Conservation (phyloP, 495 filamentous ascomycete genomes). For the Extremus antarcticus region DNA sequence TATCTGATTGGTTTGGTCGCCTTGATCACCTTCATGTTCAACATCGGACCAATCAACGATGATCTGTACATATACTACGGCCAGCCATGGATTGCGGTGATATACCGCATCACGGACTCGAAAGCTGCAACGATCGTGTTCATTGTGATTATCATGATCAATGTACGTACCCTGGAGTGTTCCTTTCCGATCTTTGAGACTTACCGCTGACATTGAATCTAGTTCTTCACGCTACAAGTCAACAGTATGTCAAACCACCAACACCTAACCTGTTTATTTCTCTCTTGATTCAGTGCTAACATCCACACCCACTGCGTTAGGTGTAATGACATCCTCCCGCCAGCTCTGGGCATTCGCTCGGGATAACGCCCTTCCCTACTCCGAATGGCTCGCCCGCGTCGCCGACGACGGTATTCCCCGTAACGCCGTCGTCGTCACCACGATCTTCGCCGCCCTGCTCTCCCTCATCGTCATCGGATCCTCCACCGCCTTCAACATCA, state of each 20-base stretch:
- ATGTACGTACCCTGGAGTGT: no score
- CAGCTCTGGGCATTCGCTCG: constrained; percentile 44
- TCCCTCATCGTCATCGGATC: constrained; percentile 35
- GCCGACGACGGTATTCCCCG: not conserved
- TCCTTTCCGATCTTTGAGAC: not conserved
- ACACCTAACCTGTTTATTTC: no score
- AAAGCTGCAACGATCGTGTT: not conserved
- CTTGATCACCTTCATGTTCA: constrained; percentile 36
- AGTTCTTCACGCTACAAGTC: not conserved
- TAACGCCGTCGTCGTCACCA: constrained; percentile 21
- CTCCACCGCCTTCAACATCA: constrained; percentile 37
- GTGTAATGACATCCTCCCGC: constrained; percentile 30
- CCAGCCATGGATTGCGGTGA: not conserved
- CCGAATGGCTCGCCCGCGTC: constrained; percentile 11
- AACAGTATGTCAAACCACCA: no score
- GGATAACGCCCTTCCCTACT: constrained; percentile 38
- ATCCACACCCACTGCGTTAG: no score
- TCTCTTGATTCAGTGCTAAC: no score
- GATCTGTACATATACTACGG: not conserved
- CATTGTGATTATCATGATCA: not conserved
- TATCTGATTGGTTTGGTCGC: constrained; percentile 35
- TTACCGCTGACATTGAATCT: not conserved
- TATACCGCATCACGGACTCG: not conserved
- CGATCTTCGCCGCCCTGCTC: constrained; percentile 28
- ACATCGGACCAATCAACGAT: constrained; percentile 17